phyloP scores from a whole-genome alignment of 1,284 basidiomycete species.

The Cryptococcus floricola region DNA sequence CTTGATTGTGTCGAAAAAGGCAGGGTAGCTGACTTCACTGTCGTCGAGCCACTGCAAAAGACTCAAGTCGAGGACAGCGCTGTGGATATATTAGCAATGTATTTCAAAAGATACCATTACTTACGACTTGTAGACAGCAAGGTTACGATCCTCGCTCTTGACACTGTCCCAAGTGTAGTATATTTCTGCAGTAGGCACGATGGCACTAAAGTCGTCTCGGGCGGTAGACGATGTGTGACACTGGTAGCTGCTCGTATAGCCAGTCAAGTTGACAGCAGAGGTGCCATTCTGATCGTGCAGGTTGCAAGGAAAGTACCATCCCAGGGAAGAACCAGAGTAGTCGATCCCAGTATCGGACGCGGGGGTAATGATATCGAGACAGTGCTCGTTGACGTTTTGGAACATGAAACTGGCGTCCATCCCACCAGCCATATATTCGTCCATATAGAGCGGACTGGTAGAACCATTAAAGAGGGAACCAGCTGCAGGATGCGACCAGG shows the following conservation, averaged over 20 bases:
- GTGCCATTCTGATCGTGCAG: conserved; percentile 71
- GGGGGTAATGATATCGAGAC: conserved; percentile 70
- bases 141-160: conserved; percentile 62
- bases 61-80: conserved; percentile 79
- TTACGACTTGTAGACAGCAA: conserved; percentile 87
- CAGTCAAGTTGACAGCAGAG: conserved; percentile 61
- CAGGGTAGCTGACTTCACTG: conserved; percentile 73
- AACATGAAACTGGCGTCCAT: conserved; percentile 92
- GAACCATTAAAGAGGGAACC: conserved; percentile 64
- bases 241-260: conserved; percentile 60
- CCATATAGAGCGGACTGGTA: conserved; percentile 76
- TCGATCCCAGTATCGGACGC: conserved; percentile 65
- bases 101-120: conserved; percentile 31
- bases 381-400: conserved; percentile 82
- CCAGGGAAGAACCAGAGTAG: conserved; percentile 50
- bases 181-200: conserved; percentile 70
- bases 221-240: conserved; percentile 69
- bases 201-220: conserved; percentile 52
- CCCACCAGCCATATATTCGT: conserved; percentile 70
- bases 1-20: conserved; percentile 75
- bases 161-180: conserved; percentile 92
- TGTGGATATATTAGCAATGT: conserved; percentile 39
- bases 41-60: conserved; percentile 78
- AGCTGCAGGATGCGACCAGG: conserved; percentile 74
- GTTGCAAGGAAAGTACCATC: conserved; percentile 96